phyloP scores from a whole-genome alignment of 2,329 filamentous ascomycete genomes.

The Knufia petricola region DNA sequence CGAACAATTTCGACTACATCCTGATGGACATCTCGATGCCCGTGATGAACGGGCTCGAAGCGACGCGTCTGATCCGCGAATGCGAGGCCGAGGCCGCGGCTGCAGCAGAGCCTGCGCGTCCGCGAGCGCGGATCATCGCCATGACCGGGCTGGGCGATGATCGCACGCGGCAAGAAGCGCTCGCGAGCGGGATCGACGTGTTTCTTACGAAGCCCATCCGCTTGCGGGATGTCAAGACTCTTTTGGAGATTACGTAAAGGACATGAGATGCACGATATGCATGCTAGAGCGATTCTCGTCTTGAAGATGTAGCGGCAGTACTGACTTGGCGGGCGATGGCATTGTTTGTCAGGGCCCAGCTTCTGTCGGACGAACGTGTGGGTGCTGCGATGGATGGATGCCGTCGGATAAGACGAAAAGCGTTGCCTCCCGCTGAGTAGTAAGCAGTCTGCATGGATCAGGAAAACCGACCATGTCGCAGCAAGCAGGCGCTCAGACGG shows the following conservation, averaged over 20 bases:
- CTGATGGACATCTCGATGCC: slow-evolving; percentile 43
- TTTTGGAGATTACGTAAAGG: slow-evolving; percentile 28
- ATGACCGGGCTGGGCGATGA: slow-evolving; percentile 25
- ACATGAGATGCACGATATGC: slow-evolving; percentile 30
- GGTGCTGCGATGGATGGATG: no score
- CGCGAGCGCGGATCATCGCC: slow-evolving; percentile 25
- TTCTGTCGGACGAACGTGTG: no score
- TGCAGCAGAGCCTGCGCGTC: neutral
- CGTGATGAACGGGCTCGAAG: slow-evolving; percentile 37
- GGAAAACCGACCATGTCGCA: no score
- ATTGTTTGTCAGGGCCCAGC: no score
- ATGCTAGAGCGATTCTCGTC: no score
- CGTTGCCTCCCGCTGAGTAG: no score
- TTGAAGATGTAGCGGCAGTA: no score
- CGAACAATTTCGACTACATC: slow-evolving; percentile 30
- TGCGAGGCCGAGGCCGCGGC: slow-evolving; percentile 24
- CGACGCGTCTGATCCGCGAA: slow-evolving; percentile 35
- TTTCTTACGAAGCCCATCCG: slow-evolving; percentile 26
- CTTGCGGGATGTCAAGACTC: slow-evolving; percentile 30
- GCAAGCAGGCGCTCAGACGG: no score
- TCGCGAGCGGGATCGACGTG: slow-evolving; percentile 28
- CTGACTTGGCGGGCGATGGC: no score
- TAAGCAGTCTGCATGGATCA: no score
- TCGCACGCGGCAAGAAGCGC: slow-evolving; percentile 40
- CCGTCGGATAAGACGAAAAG: no score